Base-by-base conservation (phyloP, 2,329 filamentous ascomycete genomes). In the Pyrenochaeta sp. region DNA sequence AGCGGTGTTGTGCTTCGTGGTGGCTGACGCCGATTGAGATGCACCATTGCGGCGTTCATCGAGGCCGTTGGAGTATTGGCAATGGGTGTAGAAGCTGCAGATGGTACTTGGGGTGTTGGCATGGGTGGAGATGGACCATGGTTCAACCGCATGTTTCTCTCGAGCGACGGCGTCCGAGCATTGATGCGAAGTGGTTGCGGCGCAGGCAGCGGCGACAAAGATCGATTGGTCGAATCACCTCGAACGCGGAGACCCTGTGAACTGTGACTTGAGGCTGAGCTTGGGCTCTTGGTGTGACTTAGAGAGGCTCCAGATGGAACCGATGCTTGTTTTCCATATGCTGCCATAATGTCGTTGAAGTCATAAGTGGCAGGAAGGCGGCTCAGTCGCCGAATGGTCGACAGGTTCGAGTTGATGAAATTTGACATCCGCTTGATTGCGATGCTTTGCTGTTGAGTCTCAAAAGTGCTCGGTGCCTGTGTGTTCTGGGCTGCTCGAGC, bases 341-440 rank as follows among this genome's bases (percentile, higher is more conserved):
- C 43, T 15, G 57, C 58, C 62, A 63, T 65, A 11, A 65, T 15
- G 27, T 58, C 52, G 14, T 46, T 47, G 41, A 61, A 63, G 40
- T 65, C 58, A 39, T 61, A 61, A 11, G 52, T 47, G 15, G 54
- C 57, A 12, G 60, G 61, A 27, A 65, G 27, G 11, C 52, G 45
- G 30, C 54, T 59, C 15, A 65, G 42, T 9, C 61, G 51, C 2
- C 61, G 61, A 20, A 65, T 65, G 14, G 47, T 58, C 3, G 60
- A 59, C 52, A 61, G 60, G 44, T 66, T 66, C 15, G 51, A 43
- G 23, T 52, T 53, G 32, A 66, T 60, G 47, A 64, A 63, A 12
- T 45, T 45, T 1, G 58, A 62, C 58, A 62, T 62, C 18, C 54
- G 54, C 12, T 49, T 51, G 3, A 65, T 41, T 4, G 62, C 60